These are phyloP conservation scores for Claviceps pazoutovae DNA, from an alignment of 2,329 filamentous ascomycete species.

Conservation along the genomic window DNA sequence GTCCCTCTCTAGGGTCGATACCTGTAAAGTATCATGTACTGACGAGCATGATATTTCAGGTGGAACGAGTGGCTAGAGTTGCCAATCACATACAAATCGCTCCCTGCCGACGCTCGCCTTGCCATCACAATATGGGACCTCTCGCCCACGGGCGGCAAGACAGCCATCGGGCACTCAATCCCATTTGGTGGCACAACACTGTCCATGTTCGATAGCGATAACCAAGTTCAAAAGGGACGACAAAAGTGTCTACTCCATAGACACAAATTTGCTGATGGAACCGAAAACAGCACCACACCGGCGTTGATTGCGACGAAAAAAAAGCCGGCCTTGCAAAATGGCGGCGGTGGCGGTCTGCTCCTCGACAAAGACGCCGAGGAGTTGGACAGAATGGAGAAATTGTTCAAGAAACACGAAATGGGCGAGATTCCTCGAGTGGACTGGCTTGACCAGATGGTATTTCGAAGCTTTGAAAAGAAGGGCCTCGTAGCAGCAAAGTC, in stretches of 20 bases:
- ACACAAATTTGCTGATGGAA: constrained; percentile 71
- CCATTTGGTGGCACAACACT: constrained; percentile 93
- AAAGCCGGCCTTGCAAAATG: constrained; percentile 36
- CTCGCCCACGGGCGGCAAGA: constrained; percentile 60
- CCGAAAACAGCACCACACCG: constrained; percentile 67
- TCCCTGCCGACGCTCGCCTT: constrained; percentile 69
- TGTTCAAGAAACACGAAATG: constrained; percentile 98
- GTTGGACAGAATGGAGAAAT: constrained; percentile 71
- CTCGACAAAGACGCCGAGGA: constrained; percentile 67
- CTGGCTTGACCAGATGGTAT: constrained; percentile 93
- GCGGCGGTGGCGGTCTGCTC: constrained; percentile 31
- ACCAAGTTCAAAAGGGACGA: constrained; percentile 77
- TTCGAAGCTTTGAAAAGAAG: constrained; percentile 73
- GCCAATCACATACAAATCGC: constrained; percentile 69
- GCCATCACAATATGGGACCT: constrained; percentile 94
- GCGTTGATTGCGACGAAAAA: constrained; percentile 43
- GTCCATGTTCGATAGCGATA: constrained; percentile 81
- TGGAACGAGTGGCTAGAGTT: constrained; percentile 97
- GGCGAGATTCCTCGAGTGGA: constrained; percentile 85
- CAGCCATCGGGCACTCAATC: constrained; percentile 60
- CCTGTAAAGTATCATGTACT: not conserved
- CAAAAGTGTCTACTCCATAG: constrained; percentile 84
- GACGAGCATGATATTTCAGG: constrained; percentile 22
- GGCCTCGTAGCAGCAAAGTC: constrained; percentile 50
- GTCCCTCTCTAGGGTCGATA: not conserved